Conservation (phyloP, 2,329 filamentous ascomycete genomes). For the Trichoderma cornu-damae region DNA sequence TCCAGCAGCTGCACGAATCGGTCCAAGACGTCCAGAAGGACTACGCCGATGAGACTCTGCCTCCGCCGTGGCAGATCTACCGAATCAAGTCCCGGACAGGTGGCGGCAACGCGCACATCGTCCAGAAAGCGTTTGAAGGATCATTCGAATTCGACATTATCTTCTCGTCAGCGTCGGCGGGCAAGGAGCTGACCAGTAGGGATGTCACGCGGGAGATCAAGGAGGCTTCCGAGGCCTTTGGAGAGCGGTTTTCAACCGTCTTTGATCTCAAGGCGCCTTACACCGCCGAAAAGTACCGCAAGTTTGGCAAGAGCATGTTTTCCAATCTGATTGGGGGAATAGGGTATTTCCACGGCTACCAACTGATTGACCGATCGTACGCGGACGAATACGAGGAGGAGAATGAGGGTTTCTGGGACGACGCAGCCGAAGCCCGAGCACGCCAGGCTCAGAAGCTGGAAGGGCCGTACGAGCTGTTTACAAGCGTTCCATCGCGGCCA, state of each 20-base stretch:
- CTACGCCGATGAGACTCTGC: conserved; percentile 58
- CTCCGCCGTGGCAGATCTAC: conserved; percentile 80
- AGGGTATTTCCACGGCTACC: conserved; percentile 88
- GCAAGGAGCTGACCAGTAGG: conserved; percentile 50
- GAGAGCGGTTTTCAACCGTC: conserved; percentile 65
- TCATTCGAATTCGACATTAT: conserved; percentile 90
- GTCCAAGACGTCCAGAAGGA: conserved; percentile 47
- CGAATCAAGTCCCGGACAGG: conserved; percentile 66
- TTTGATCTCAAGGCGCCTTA: conserved; percentile 70
- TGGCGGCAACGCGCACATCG: conserved; percentile 73
- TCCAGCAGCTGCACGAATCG: conserved; percentile 48
- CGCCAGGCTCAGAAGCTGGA: conserved; percentile 65
- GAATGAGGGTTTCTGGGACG: conserved; percentile 92
- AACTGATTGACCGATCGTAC: conserved; percentile 83
- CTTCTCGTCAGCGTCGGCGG: conserved; percentile 72
- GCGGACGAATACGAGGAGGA: conserved; percentile 93
- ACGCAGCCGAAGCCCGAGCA: conserved; percentile 72
- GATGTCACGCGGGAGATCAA: conserved; percentile 67
- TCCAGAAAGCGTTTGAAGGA: conserved; percentile 89
- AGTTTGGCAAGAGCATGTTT: conserved; percentile 84
- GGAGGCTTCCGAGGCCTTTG: conserved; percentile 62
- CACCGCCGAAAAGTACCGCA: conserved; percentile 62
- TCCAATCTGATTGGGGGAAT: conserved; percentile 92
- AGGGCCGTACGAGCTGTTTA: conserved; percentile 83
- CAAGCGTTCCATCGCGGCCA: conserved; percentile 82